Evolutionary conservation across 1,284 basidiomycete species (phyloP).

Genomic region (Cutaneotrichosporon cyanovorans): DNA sequence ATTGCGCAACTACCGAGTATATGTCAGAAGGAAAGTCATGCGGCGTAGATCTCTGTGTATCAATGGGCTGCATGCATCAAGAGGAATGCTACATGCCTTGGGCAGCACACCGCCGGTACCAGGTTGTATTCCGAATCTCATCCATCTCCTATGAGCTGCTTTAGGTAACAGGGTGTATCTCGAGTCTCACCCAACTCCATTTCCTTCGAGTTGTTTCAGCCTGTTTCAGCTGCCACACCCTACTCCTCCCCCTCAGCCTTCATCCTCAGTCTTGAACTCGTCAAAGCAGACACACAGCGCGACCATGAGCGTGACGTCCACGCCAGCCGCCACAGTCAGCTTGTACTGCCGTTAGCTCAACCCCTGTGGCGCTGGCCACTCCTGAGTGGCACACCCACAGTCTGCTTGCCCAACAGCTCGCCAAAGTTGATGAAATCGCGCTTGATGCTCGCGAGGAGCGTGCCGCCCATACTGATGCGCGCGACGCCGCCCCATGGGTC

Average conservation of each 20-base stretch:
- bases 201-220: too few relatives aligned
- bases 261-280: slow-evolving; percentile 10
- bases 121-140: too few relatives aligned
- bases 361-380: too few relatives aligned
- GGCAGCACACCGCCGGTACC: too few relatives aligned
- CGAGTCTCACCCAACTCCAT: too few relatives aligned
- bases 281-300: slow-evolving; percentile 12
- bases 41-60: too few relatives aligned
- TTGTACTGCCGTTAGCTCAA: slow-evolving; percentile 3
- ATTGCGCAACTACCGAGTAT: too few relatives aligned
- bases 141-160: too few relatives aligned
- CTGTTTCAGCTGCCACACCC: background rate
- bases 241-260: slow-evolving; percentile 1
- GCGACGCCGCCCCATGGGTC: slow-evolving; percentile 12
- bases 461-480: slow-evolving; percentile 4
- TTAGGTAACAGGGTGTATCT: too few relatives aligned
- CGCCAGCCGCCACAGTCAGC: slow-evolving; percentile 12
- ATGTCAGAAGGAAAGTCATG: too few relatives aligned
- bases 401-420: slow-evolving; percentile 10
- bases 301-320: slow-evolving; percentile 12
- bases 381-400: slow-evolving; percentile 3
- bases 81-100: too few relatives aligned
- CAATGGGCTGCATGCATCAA: too few relatives aligned
- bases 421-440: slow-evolving; percentile 4
- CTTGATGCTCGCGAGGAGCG: slow-evolving; percentile 5